Evolutionary conservation across 169 alveolate species (phyloP), one percentile per base, ranked within the genome.

Genomic region (Theileria orientalis): DNA sequence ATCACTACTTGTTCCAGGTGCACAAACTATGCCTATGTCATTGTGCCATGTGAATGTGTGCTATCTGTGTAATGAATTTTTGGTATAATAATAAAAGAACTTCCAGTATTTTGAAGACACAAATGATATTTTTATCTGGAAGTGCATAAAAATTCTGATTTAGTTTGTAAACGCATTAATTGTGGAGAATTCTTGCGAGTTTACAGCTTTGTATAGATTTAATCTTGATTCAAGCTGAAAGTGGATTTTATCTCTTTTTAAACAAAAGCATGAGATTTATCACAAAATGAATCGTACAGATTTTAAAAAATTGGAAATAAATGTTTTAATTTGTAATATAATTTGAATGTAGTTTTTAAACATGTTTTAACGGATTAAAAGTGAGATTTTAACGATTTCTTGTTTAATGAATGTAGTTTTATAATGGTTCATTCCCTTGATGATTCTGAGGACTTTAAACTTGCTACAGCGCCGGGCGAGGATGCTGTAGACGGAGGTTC

Each of bases 41-140:
- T 62, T 29, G 72, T 62, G 72, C 72, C 72, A 62, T 19, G 66
- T 62, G 72, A 42, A 44, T 62, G 72, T 62, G 72, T 62, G 72
- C 72, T 62, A 62, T 23, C 66, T 29, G 21, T n/a, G 46, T 56
- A 32, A 56, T 56, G 46, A 6, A 56, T 56, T 16, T 56, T 56
- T 37, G 21, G 46, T 25, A 30, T 1, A 16, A 29, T 56, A 25
- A 29, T 9, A 23, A 13, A 30, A 32, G 25, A 56, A 56, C 66
- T 56, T 25, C 66, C 66, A 5, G 14, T 56, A 23, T 56, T 29
- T 56, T 32, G 21, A 1, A 56, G 7, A 29, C 14, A 56, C 21
- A 29, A 29, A 27, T n/a, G 32, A 11, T 23, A 56, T 27, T 56
- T 56, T 56, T 29, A 56, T 6, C 21, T n/a, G 66, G 66, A 56